Base-by-base conservation (phyloP, 192 early-diverging fungal genomes). In the Coemansia sp. region DNA sequence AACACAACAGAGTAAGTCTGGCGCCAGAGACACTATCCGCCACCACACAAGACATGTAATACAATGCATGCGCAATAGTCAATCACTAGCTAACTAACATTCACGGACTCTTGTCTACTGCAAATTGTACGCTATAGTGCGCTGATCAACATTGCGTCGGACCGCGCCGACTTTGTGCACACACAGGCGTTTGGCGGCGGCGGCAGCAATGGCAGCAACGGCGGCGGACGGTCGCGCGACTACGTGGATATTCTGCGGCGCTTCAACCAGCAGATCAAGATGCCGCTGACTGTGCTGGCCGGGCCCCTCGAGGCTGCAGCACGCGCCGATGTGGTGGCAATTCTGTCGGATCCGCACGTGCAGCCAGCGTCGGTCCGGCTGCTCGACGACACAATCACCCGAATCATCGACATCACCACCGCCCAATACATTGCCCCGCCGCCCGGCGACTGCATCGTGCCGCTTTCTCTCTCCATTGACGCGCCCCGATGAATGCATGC, bases 81-180 rank as follows among this genome's bases (percentile, higher is more conserved):
- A 25, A 25, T 25, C 25, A 25, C 25, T 3, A 48, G 46, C 46
- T 48, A 48, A 48, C 46, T 48, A 48, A 14, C 38, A 20, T 63
- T 20, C 46, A 25, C 25, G 25, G 25, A 25, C 25, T 25, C 25
- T 25, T 25, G 25, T 25, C 25, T 25, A 25, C 25, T 25, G 25
- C 25, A 25, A 25, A 25, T 25, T 50, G 11, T 5, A 14, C 16
- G 5, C 19, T 63, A 55, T 74, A 74, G 72, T 4, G 74, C 79
- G 61, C 68, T 82, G 19, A 82, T 82, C 14, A 82, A 76, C 65
- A 82, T 82, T n/a, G 37, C 57, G 42, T 74, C 71, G 38, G 74
- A 82, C 42, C 64, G 64, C 14, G 39, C 67, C 5, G 65, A 66
- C 59, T 76, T 67, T 57, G 62, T 55, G 38, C 76, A 73, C 48